Evolutionary conservation across 768 basidiomycete genomes (phyloP).

Genomic region (Trametopsis cervina): DNA sequence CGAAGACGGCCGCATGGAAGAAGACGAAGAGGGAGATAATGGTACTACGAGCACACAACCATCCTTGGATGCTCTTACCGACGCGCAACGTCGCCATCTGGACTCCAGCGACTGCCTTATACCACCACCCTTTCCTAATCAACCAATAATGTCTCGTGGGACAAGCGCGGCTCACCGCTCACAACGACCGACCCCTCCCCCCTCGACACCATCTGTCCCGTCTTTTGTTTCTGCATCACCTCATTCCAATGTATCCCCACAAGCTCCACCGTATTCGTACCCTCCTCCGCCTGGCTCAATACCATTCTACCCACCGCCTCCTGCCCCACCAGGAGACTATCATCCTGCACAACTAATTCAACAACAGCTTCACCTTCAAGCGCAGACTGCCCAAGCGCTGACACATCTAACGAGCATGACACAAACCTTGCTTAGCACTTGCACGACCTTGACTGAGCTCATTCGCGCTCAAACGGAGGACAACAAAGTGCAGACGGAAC

Average conservation of each 20-base stretch:
- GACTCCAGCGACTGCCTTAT: slow-evolving; percentile 3
- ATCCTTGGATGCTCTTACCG: background rate
- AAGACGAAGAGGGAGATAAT: background rate
- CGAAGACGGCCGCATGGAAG: background rate
- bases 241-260: background rate
- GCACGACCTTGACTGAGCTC: slow-evolving; percentile 38
- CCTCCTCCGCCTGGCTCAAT: background rate
- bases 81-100: slow-evolving; percentile 5
- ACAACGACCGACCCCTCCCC: background rate
- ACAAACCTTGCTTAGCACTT: slow-evolving; percentile 49
- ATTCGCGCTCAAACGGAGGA: slow-evolving; percentile 65
- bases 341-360: slow-evolving; percentile 1
- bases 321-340: background rate
- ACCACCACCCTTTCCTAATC: slow-evolving; percentile 4
- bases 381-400: slow-evolving; percentile 25
- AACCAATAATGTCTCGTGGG: background rate
- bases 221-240: background rate
- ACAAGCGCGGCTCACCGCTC: background rate
- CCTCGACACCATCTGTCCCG: background rate
- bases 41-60: background rate
- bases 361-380: slow-evolving; percentile 6
- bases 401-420: slow-evolving; percentile 42
- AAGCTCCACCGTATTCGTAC: background rate
- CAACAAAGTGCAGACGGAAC: slow-evolving; percentile 63
- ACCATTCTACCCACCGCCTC: background rate